Base-by-base conservation (phyloP, 768 basidiomycete genomes). In the Serendipita vermifera region DNA sequence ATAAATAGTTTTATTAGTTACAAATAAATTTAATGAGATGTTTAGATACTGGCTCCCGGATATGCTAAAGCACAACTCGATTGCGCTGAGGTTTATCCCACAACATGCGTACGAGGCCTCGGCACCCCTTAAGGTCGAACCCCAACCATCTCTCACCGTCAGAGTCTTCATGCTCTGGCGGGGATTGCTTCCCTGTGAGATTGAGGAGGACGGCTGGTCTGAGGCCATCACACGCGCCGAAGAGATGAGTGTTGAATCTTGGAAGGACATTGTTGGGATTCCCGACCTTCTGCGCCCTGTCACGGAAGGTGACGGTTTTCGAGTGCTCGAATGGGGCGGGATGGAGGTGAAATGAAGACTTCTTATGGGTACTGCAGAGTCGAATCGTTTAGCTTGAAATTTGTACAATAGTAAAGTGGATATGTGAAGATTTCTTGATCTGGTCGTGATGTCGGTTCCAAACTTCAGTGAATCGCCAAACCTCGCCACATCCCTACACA, bases 131-230 rank as follows among this genome's bases (percentile, higher is more conserved):
- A 59, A 61, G 1, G 58, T 77, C 38, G 58, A 55, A 1, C 77
- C 77, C 0, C 33, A 57, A 33, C 76, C 77, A 14, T 74, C 74
- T 55, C 66, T 73, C 43, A 65, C 75, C 7, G 71, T 67, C 0
- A 71, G 73, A 5, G 65, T 77, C 7, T 76, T 77, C 60, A 75
- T 77, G 74, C 59, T 77, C 2, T 78, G 75, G 62, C 62, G 67
- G 20, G 73, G 73, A 1, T 59, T 77, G 0, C 22, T 38, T 5
- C 7, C 9, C 0, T 6, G 17, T 41, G 15, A 41, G 9, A 6
- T 26, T 20, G 59, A 60, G 2, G 62, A 59, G 0, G 63, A 68
- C 0, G 41, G 38, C 2, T 75, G 73, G 74, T 36, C 54, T 0
- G 57, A 43, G 3, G 67, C 70, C 1, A 55, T 9, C 2, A 39